Evolutionary conservation across 73 alveolate species (phyloP).

Genomic region (Stentor roeselii): DNA sequence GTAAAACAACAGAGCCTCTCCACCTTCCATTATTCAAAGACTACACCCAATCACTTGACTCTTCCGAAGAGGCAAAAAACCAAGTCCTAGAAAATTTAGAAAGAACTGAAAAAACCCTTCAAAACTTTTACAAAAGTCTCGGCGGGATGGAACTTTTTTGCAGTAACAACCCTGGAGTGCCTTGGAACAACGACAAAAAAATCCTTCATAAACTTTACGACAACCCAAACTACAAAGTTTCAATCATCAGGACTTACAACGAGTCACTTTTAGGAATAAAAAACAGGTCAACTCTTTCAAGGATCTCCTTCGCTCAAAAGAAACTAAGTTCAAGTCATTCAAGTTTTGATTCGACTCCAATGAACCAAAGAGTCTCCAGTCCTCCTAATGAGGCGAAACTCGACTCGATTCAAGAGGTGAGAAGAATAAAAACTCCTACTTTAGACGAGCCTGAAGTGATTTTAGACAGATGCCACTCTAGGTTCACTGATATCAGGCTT

Average conservation of each 20-base stretch:
- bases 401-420: neutral
- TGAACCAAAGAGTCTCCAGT: neutral
- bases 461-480: neutral
- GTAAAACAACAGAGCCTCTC: neutral
- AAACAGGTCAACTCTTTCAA: neutral
- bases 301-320: neutral
- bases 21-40: neutral
- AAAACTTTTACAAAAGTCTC: neutral
- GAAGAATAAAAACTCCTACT: neutral
- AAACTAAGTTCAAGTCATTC: neutral
- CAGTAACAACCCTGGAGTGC: constrained; percentile 6
- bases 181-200: constrained; percentile 8
- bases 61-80: neutral
- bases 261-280: neutral
- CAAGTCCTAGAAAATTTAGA: neutral
- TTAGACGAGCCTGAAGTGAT: constrained; percentile 1
- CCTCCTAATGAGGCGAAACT: neutral
- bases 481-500: neutral
- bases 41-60: neutral
- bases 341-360: neutral
- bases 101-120: neutral
- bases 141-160: constrained; percentile 12
- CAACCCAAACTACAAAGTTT: neutral
- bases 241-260: neutral
- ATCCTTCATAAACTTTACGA: neutral